Evolutionary conservation across 2,329 filamentous ascomycete genomes (phyloP), one percentile per base, ranked within the genome.

Genomic region (Lachnellula hyalina): DNA sequence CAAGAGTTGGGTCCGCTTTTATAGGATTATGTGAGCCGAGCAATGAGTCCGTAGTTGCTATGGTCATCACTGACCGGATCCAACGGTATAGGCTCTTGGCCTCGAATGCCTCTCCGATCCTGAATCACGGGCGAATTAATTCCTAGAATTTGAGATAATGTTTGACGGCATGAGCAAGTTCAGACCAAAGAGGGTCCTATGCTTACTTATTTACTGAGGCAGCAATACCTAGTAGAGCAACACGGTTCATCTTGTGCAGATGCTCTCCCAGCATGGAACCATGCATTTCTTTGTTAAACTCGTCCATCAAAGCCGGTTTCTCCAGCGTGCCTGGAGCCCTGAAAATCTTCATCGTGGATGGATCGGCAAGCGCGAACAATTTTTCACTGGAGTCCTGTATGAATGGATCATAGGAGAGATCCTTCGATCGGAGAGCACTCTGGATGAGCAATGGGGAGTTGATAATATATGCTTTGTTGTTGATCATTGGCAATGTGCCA

Each of bases 11-110:
- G 9, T 75, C 61, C 0, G 63, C 48, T n/a, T 56, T 67, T 17
- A 77, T 68, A 0, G 75, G 75, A 53, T 78, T 76, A 1, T 71
- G 55, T 0, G 72, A 68, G 1, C 77, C 76, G 46, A 73, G 77
- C 21, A 80, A 64, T 3, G 72, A 69, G 25, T 68, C 58, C 8
- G 68, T 67, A 0, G 72, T 74, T 5, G 74, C 73, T 3, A 71
- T 51, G 2, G 71, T 72, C 54, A 77, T 70, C 3, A 69, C 55
- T 8, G 71, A 55, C 11, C 73, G 66, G 11, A 72, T 42, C 73
- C 73, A 77, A 0, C 65, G 32, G 57, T 67, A 78, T 0, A 78
- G 48, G 15, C 72, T 71, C 1, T 69, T 64, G 2, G 73, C 61
- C 40, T 69, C 58, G 4, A 70, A 40, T 3, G 65, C 58, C 7